Evolutionary conservation across 2,329 filamentous ascomycete genomes (phyloP), one percentile per base, ranked within the genome.

Genomic region (Myotisia sp.): DNA sequence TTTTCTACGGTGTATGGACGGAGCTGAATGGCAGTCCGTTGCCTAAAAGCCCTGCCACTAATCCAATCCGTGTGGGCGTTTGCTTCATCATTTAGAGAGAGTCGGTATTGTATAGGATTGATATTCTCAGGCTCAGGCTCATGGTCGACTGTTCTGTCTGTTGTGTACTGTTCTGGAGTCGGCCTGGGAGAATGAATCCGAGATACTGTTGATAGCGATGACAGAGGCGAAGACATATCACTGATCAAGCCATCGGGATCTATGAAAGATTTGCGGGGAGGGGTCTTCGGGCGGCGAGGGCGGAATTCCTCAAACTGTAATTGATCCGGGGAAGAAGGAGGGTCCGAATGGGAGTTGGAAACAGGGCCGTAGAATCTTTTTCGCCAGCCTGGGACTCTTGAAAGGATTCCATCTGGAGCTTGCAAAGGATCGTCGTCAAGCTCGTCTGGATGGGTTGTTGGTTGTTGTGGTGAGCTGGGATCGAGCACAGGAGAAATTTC

Each of bases 1-100:
- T 57, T 50, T 40, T 67, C 64, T 10, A 65, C 43, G 1, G 57
- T 45, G 37, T 66, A 67, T 2, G 64, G 64, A 40, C 66, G 60
- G 18, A 65, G 40, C 36, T 67, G 64, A 31, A 65, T 65, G 5
- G 60, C 56, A 42, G 63, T 64, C 24, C 63, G 56, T 36, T 61
- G 52, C 33, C 64, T 52, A 14, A 66, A 46, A 3, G 47, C 48
- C 37, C 58, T 51, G 38, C 51, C 26, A 28, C 16, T 7, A 18
- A 17, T 30, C 6, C 7, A 13, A 24, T 14, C 10, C 6, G 12
- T 14, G 33, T 13, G 27, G 47, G n/a, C 36, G 31, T 24, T 32
- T 19, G 29, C 24, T 32, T 22, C 24, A 14, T 14, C 19, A 32
- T 32, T 32, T 14, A 21, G 12, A 32, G 24, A 23, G 29, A 2